phyloP scores from a whole-genome alignment of 2,329 filamentous ascomycete genomes.

The Fonsecaea nubica region DNA sequence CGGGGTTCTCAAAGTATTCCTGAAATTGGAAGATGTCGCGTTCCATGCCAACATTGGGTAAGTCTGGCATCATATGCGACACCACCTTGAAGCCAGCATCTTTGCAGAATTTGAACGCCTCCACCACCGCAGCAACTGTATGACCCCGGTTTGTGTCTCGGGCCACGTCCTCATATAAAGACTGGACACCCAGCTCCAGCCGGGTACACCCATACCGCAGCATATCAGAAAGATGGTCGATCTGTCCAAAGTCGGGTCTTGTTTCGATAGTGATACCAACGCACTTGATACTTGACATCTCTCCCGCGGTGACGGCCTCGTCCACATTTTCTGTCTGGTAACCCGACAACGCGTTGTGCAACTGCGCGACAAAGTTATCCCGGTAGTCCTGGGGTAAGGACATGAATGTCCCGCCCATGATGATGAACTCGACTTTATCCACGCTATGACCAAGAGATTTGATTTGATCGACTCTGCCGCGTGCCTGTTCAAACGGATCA shows the following conservation, averaged over 20 bases:
- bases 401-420: slow-evolving; percentile 99
- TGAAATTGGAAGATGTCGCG: slow-evolving; percentile 95
- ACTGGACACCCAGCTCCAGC: slow-evolving; percentile 93
- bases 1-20: slow-evolving; percentile 97
- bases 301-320: slow-evolving; percentile 89
- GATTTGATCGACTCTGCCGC: slow-evolving; percentile 94
- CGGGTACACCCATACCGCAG: slow-evolving; percentile 96
- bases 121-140: slow-evolving; percentile 91
- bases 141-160: slow-evolving; percentile 96
- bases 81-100: slow-evolving; percentile 99
- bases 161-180: slow-evolving; percentile 97
- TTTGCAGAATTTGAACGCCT: slow-evolving; percentile 96
- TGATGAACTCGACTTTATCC: slow-evolving; percentile 99
- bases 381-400: slow-evolving; percentile 87
- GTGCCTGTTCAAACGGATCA: slow-evolving; percentile 95
- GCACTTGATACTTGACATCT: slow-evolving; percentile 97
- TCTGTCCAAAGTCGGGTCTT: slow-evolving; percentile 92
- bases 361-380: slow-evolving; percentile 90
- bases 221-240: slow-evolving; percentile 95
- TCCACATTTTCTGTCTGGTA: slow-evolving; percentile 95
- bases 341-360: slow-evolving; percentile 95
- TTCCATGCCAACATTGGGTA: slow-evolving; percentile 98
- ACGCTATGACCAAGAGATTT: slow-evolving; percentile 95
- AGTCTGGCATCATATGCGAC: slow-evolving; percentile 99
- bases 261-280: slow-evolving; percentile 99